These are phyloP conservation scores for Balamuthia mandrillaris DNA, from an alignment of 208 protist species.

Conservation along the genomic window DNA sequence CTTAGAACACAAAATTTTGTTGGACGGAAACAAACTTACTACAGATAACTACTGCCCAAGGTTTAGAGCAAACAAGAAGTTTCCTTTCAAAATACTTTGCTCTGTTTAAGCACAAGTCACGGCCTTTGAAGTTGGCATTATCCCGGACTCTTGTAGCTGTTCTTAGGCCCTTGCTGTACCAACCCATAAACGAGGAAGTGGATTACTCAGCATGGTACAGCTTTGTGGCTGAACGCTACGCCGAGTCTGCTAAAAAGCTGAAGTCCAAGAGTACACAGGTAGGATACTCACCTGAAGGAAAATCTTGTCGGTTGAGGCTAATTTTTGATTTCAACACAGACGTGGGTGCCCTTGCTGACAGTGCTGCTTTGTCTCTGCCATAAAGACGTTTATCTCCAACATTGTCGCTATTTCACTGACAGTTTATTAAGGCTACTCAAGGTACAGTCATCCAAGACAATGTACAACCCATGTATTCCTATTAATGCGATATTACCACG, in stretches of 20 bases:
- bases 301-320: not conserved
- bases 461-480: not conserved
- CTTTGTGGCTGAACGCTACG: not conserved
- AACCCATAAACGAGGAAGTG: not conserved
- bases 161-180: not conserved
- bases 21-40: no score
- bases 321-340: not conserved
- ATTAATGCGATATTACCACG: not conserved
- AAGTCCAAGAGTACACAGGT: slow-evolving; percentile 22
- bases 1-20: no score
- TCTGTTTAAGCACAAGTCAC: slow-evolving; percentile 29
- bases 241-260: not conserved
- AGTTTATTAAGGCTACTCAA: slow-evolving; percentile 7
- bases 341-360: not conserved
- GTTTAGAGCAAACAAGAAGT: not conserved
- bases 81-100: slow-evolving; percentile 4
- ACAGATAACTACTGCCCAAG: not conserved
- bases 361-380: slow-evolving; percentile 7
- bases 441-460: not conserved
- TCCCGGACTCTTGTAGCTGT: slow-evolving; percentile 5
- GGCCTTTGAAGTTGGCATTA: not conserved
- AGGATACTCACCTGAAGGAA: no score
- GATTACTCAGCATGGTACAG: slow-evolving; percentile 8
- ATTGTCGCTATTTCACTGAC: not conserved
- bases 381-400: not conserved